Base-by-base conservation (phyloP, 2,329 filamentous ascomycete genomes). In the Fusarium musae region DNA sequence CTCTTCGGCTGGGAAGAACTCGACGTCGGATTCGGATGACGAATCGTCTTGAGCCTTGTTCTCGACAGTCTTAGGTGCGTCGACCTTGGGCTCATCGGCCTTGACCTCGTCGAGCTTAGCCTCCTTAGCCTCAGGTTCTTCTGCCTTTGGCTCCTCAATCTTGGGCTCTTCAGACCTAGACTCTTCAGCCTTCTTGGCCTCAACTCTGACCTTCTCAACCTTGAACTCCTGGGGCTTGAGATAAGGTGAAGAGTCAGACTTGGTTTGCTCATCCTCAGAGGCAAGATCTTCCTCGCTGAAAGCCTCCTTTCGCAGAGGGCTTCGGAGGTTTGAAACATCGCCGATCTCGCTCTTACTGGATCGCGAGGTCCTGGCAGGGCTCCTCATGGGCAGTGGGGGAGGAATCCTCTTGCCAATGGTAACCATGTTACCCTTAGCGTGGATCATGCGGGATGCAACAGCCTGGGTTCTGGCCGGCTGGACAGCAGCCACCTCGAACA, bases 321-420 rank as follows among this genome's bases (percentile, higher is more conserved):
- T 90, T 73, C 81, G 82, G 16, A 87, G 79, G 79, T 80, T 69
- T 73, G 80, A 77, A 6, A 93, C 80, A 84, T 96, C 80, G 83
- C 93, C 85, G 82, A 93, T 82, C 36, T 83, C 82, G 80, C 88
- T 79, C 78, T 84, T 87, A 75, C 85, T 85, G 6, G 82, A 84
- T 46, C 85, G 82, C 7, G 88, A 90, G 28, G 82, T 79, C 85
- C 93, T 75, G 81, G 91, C 91, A 2, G 94, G 92, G 78, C 93
- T 97, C 53, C 95, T 87, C 6, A 90, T 87, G 3, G 95, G 95
- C 17, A 97, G 87, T 13, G 93, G 91, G 3, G 95, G 95, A 2
- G 94, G 90, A 3, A 91, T 83, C 40, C 94, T 89, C 83, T 96
- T 97, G 17, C 93, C 91, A 66, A 98, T 97, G 50, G 90, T 95